Base-by-base conservation (phyloP, 306 rosid species). In the Cucurbita argyrosperma region DNA sequence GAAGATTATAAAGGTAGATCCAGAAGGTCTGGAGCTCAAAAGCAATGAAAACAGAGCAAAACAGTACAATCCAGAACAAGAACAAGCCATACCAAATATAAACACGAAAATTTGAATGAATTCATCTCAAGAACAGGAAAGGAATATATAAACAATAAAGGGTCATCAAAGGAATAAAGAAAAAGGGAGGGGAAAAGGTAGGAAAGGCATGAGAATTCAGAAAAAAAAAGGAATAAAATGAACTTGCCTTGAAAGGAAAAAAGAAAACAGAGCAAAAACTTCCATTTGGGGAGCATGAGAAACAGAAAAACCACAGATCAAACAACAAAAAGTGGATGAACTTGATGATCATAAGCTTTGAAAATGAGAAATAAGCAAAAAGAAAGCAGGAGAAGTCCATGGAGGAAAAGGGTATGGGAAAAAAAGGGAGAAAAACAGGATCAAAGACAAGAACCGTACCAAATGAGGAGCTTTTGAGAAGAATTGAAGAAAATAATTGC, bases 161-260 rank as follows among this genome's bases (percentile, higher is more conserved):
- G 45, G 14, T 70, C 47, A 26, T 16, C 5, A 70, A 70, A 50
- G 5, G 42, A 46, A 55, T n/a, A 15, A 40, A 52, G 5, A 49
- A 59, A 73, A 38, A 26, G 26, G 21, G 26, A 61, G 54, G 7
- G 30, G 61, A 49, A 16, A 1, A 50, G 49, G 67, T 35, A 10
- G 11, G 14, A 49, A 37, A 75, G 67, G 49, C 59, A 75, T 61
- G 71, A 30, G 61, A 61, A 61, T 23, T 63, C 10, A 26, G 5
- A 35, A 26, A 26, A 26, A 26, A 18, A 73, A 62, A 75, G 56
- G 49, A 75, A 75, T 61, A 61, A 75, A 60, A 58, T 65, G 47
- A 63, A 74, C 65, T 49, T 49, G 53, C 72, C 73, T 40, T 74
- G 50, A 50, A 76, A 49, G 51, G 51, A 23, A 39, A 55, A 26